These are phyloP conservation scores for Cryptococcus hybrid DNA, from an alignment of 1,284 basidiomycete species.

Conservation along the genomic window DNA sequence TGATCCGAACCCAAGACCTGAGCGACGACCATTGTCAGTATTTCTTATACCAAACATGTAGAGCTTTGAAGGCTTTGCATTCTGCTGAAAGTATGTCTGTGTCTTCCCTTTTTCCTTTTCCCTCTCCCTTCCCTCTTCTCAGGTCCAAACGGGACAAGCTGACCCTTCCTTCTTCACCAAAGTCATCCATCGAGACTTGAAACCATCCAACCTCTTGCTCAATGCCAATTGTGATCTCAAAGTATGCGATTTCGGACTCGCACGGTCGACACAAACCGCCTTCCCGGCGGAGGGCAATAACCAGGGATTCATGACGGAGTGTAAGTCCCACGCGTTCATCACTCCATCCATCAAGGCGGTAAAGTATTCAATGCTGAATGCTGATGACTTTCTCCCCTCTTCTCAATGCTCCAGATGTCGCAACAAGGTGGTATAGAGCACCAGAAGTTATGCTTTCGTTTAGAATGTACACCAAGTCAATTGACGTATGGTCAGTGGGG, in stretches of 20 bases:
- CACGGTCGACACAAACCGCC: conserved; percentile 79
- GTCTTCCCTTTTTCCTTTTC: background rate
- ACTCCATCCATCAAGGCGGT: background rate
- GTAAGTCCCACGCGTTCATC: conserved; percentile 13
- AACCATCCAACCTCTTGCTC: conserved; percentile 91
- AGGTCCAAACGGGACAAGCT: background rate
- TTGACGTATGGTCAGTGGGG: conserved; percentile 94
- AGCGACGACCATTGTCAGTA: conserved; percentile 84
- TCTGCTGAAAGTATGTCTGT: conserved; percentile 62
- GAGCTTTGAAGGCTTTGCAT: conserved; percentile 90
- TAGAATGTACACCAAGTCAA: conserved; percentile 93
- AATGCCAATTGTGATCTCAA: conserved; percentile 97
- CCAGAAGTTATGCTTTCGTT: conserved; percentile 97
- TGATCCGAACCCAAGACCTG: conserved; percentile 74
- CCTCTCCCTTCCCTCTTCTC: background rate
- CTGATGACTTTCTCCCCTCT: conserved; percentile 21
- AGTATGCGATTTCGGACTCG: conserved; percentile 90
- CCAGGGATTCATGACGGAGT: conserved; percentile 78
- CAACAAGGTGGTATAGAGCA: conserved; percentile 85
- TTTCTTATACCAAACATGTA: conserved; percentile 60
- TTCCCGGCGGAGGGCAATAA: conserved; percentile 74
- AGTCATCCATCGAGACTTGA: conserved; percentile 93
- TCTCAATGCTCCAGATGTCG: conserved; percentile 65
- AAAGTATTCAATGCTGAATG: background rate
- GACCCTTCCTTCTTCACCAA: background rate